Evolutionary conservation across 345 rosid species (phyloP).

Genomic region (Populus nigra): DNA sequence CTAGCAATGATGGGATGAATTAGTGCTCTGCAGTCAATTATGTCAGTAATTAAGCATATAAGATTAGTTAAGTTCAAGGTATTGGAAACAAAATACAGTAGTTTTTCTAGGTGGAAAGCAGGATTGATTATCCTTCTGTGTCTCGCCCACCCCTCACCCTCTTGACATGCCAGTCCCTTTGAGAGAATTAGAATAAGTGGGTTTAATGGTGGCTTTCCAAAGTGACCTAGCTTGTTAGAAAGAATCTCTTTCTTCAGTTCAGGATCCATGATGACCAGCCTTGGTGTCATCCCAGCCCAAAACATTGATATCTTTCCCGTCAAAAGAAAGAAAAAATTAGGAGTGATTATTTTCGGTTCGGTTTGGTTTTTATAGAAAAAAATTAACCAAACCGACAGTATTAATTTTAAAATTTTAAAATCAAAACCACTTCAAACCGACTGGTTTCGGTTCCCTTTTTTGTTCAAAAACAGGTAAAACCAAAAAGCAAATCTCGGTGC

Average conservation of each 20-base stretch:
- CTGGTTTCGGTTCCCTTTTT: too few species aligned
- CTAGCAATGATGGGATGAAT: neutral
- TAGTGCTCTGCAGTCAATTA: too few species aligned
- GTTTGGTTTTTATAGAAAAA: too few species aligned
- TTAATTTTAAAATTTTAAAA: too few species aligned
- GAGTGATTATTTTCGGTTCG: too few species aligned
- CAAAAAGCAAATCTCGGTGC: too few species aligned
- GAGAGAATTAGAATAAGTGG: constrained; percentile 17
- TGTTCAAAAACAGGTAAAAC: too few species aligned
- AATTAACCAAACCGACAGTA: too few species aligned
- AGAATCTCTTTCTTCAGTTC: constrained; percentile 41
- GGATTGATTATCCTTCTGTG: constrained; percentile 45
- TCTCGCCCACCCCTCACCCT: constrained; percentile 50
- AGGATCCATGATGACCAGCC: constrained; percentile 41
- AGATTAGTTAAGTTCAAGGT: too few species aligned
- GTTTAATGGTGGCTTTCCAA: constrained; percentile 40
- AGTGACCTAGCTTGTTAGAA: constrained; percentile 44
- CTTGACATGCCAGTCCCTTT: constrained; percentile 34
- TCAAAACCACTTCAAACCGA: too few species aligned
- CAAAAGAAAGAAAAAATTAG: neutral
- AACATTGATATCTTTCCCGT: constrained; percentile 42
- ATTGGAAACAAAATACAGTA: neutral
- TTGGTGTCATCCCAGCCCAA: constrained; percentile 50
- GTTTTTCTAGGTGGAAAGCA: constrained; percentile 44
- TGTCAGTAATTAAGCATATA: too few species aligned